phyloP scores from a whole-genome alignment of 139 green algal species.

The Chlorella sorokiniana region DNA sequence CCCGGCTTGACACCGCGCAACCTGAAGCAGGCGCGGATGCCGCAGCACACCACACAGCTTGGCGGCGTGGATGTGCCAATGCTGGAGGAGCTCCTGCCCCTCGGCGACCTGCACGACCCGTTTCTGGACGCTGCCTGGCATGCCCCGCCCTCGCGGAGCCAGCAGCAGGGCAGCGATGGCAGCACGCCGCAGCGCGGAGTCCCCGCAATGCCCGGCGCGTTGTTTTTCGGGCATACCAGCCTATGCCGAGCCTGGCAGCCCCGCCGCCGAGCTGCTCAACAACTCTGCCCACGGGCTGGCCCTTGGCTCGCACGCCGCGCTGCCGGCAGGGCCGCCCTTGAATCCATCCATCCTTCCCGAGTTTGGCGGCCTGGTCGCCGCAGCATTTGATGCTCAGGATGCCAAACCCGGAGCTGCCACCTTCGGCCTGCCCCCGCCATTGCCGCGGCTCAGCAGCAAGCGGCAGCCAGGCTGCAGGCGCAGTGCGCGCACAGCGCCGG shows the following conservation, averaged over 20 bases:
- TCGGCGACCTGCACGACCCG: constrained; percentile 27
- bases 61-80: constrained; percentile 6
- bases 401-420: no score
- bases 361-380: no score
- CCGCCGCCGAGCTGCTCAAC: neutral
- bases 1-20: no score
- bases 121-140: constrained; percentile 26
- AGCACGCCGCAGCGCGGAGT: no score
- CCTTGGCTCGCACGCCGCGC: neutral
- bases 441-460: constrained; percentile 2
- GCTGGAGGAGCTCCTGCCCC: constrained; percentile 17
- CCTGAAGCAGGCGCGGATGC: no score
- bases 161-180: no score
- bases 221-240: constrained; percentile 3
- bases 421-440: constrained; percentile 17
- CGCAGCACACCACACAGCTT: no score
- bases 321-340: no score
- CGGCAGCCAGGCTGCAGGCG: neutral
- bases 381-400: no score
- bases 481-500: neutral
- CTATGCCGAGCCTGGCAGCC: constrained; percentile 10
- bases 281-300: neutral
- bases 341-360: no score
- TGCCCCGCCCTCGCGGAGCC: neutral
- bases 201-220: no score